These are phyloP conservation scores for Neofusicoccum cordaticola DNA, from an alignment of 2,329 filamentous ascomycete species.

Conservation along the genomic window DNA sequence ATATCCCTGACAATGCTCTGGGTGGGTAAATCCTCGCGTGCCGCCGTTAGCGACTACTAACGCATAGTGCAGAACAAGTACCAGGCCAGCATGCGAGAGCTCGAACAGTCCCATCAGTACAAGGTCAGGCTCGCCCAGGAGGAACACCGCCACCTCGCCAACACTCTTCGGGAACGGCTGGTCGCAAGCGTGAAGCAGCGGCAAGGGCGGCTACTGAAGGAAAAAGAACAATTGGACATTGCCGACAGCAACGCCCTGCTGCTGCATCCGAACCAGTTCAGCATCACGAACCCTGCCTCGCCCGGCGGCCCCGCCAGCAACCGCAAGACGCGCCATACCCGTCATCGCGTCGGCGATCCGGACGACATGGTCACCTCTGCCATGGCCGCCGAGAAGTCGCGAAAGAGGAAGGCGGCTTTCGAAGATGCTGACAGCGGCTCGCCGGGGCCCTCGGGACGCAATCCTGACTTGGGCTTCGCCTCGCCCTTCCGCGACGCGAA, in stretches of 20 bases:
- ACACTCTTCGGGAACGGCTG: conserved; percentile 60
- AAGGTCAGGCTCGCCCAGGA: conserved; percentile 61
- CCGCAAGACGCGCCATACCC: conserved; percentile 61
- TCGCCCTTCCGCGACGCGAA: conserved; percentile 54
- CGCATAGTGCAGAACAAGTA: conserved; percentile 51
- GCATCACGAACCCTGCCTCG: conserved; percentile 62
- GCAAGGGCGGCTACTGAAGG: conserved; percentile 56
- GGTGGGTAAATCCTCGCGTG: conserved; percentile 52
- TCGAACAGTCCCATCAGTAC: conserved; percentile 57
- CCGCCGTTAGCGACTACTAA: conserved; percentile 20
- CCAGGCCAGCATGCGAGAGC: conserved; percentile 53
- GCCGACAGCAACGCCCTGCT: conserved; percentile 65
- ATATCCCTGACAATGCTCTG: conserved; percentile 75
- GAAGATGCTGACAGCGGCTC: conserved; percentile 59
- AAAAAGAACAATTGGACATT: conserved; percentile 66
- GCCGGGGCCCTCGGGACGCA: conserved; percentile 51
- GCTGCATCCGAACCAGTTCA: conserved; percentile 64
- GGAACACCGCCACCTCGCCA: conserved; percentile 58
- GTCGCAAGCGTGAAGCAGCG: conserved; percentile 58
- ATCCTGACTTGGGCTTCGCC: conserved; percentile 46
- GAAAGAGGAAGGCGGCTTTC: conserved; percentile 55
- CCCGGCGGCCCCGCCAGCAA: conserved; percentile 60
- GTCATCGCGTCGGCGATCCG: conserved; percentile 54
- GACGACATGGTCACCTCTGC: conserved; percentile 48
- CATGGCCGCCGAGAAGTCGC: conserved; percentile 47